Conservation (phyloP, 768 basidiomycete species). For the Terana coerulea region DNA sequence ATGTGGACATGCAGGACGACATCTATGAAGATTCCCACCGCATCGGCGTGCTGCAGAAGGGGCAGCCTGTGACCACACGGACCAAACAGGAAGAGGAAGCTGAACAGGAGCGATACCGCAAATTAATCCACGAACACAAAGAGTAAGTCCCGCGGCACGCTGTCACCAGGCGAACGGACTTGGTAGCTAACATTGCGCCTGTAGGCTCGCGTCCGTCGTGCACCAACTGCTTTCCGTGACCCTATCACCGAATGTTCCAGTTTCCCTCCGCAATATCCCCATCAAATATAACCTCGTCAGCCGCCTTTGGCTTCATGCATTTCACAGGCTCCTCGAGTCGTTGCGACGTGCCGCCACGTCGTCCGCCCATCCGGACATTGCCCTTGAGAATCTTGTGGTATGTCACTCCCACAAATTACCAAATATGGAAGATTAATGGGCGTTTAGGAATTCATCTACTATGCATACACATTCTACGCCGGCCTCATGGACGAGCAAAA, state of each 20-base stretch:
- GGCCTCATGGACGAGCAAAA: conserved; percentile 80
- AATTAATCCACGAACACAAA: conserved; percentile 77
- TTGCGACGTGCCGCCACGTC: conserved; percentile 63
- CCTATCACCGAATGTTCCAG: conserved; percentile 81
- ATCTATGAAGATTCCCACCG: conserved; percentile 31
- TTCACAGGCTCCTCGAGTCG: conserved; percentile 87
- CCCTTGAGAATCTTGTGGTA: conserved; percentile 81
- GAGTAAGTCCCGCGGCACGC: no score
- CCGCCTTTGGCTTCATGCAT: conserved; percentile 88
- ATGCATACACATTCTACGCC: conserved; percentile 92
- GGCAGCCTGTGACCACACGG: conserved; percentile 5
- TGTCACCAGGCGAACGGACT: no score
- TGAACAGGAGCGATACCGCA: conserved; percentile 75
- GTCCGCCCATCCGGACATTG: conserved; percentile 55
- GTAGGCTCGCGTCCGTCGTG: conserved; percentile 87
- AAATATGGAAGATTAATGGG: neutral
- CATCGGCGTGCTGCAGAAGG: conserved; percentile 38
- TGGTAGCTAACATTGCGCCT: conserved; percentile 15
- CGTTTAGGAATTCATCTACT: conserved; percentile 78
- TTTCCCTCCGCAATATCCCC: conserved; percentile 85
- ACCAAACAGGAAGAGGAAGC: conserved; percentile 40
- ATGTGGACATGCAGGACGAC: conserved; percentile 25
- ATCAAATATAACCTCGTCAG: conserved; percentile 94
- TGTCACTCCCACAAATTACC: neutral
- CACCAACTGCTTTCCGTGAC: conserved; percentile 86